Percentiles rank a stretch among this genome's conserved stretches.
These are phyloP conservation scores for Ceratonia siliqua DNA, from an alignment of 306 rosid genomes.

Conservation along the genomic window DNA sequence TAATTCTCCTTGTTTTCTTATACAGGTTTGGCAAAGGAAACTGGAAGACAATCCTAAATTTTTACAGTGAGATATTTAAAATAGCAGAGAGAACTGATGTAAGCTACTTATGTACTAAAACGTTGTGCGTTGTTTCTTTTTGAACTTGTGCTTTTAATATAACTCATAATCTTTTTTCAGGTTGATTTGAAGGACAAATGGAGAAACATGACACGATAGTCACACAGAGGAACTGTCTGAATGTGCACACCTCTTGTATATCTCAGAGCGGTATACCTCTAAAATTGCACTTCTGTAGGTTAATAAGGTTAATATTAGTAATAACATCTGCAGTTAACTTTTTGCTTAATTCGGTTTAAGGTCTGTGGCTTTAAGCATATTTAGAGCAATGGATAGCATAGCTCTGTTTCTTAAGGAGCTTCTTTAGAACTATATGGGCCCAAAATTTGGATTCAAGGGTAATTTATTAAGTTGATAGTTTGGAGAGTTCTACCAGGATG, in stretches of 20 bases:
- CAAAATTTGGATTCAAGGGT: no score
- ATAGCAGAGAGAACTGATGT: conserved; percentile 63
- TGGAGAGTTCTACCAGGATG: no score
- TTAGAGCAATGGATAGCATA: not conserved
- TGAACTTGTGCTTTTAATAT: conserved; percentile 6
- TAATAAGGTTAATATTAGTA: conserved; percentile 1
- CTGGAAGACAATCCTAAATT: conserved; percentile 63
- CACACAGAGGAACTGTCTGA: not conserved
- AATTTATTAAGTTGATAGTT: no score
- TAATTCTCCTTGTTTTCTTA: conserved; percentile 31
- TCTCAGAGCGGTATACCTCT: conserved; percentile 18
- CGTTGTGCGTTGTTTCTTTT: conserved; percentile 20
- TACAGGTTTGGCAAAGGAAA: conserved; percentile 78
- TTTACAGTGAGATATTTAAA: conserved; percentile 52
- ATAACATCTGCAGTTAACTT: not conserved
- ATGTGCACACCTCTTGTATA: conserved; percentile 11
- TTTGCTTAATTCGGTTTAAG: conserved; percentile 15
- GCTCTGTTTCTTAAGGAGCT: no score
- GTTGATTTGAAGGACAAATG: conserved; percentile 95
- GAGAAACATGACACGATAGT: conserved; percentile 67
- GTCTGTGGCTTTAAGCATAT: not conserved
- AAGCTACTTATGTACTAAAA: conserved; percentile 25
- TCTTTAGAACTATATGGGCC: no score
- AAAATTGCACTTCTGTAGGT: conserved; percentile 8
- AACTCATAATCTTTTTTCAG: conserved; percentile 39